A percentile compares a stretch with the other conserved stretches of the same genome.
These are phyloP conservation scores for Phytopythium boreale DNA, from an alignment of 352 stramenopile species.

Conservation along the genomic window DNA sequence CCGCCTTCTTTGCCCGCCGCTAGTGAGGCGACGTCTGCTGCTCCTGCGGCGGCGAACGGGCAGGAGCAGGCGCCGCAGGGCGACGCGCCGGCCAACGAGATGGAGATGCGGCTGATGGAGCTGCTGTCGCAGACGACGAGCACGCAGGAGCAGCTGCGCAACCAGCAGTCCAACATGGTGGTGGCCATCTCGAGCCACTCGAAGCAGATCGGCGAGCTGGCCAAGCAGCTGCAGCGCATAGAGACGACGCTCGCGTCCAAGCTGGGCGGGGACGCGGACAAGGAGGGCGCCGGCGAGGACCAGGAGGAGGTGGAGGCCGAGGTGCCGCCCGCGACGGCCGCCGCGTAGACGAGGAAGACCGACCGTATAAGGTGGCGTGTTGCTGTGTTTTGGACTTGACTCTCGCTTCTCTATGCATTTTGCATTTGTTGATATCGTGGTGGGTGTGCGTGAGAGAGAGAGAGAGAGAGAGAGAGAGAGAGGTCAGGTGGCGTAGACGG, in stretches of 20 bases:
- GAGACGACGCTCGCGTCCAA: constrained; percentile 42
- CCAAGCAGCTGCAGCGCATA: constrained; percentile 58
- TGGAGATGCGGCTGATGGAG: constrained; percentile 34
- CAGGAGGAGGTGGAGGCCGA: constrained; percentile 1
- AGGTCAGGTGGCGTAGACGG: background rate
- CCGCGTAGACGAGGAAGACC: constrained; percentile 3
- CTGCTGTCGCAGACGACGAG: constrained; percentile 50
- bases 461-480: background rate
- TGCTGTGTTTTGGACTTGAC: background rate
- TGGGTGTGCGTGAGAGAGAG: background rate
- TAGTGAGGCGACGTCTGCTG: constrained; percentile 9
- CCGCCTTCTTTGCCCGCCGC: background rate
- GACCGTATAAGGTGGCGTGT: background rate
- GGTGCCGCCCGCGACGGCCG: constrained; percentile 6
- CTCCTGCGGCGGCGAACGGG: background rate
- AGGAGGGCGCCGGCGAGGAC: background rate
- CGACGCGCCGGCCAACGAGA: constrained; percentile 15
- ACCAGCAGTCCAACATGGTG: constrained; percentile 58
- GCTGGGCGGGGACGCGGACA: constrained; percentile 12
- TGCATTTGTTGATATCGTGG: background rate
- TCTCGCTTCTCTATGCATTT: background rate
- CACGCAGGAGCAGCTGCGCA: constrained; percentile 52
- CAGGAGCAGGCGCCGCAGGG: constrained; percentile 20
- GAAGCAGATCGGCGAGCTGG: constrained; percentile 50
- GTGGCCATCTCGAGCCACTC: constrained; percentile 44